Conservation (phyloP, 352 stramenopile species). For the Pythium aphanidermatum region DNA sequence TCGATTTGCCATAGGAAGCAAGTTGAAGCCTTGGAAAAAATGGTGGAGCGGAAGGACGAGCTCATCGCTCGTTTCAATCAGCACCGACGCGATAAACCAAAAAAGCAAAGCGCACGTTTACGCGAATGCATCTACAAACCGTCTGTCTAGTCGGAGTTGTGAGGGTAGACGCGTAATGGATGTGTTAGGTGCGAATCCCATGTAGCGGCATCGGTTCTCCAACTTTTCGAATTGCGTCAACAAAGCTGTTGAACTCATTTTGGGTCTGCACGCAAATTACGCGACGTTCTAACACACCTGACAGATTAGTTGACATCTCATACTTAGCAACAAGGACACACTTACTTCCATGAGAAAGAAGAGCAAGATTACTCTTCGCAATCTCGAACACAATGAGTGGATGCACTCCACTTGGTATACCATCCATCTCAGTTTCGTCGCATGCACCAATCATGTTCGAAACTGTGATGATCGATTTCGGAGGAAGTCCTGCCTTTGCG, state of each 20-base stretch:
- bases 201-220: slow-evolving; percentile 7
- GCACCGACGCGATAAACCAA: slow-evolving; percentile 43
- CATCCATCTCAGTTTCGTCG: slow-evolving; percentile 14
- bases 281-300: not conserved
- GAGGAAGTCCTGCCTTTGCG: slow-evolving; percentile 25
- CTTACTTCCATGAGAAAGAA: slow-evolving; percentile 18
- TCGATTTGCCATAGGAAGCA: slow-evolving; percentile 28
- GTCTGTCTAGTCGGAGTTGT: slow-evolving; percentile 5
- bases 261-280: slow-evolving; percentile 12
- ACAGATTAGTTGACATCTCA: no score
- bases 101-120: slow-evolving; percentile 34
- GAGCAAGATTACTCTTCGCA: slow-evolving; percentile 10
- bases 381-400: slow-evolving; percentile 28
- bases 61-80: slow-evolving; percentile 53
- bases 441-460: slow-evolving; percentile 23
- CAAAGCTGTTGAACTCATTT: slow-evolving; percentile 18
- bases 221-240: slow-evolving; percentile 16
- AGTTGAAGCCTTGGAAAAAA: slow-evolving; percentile 34
- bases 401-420: slow-evolving; percentile 22
- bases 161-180: slow-evolving; percentile 13
- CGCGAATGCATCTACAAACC: slow-evolving; percentile 37
- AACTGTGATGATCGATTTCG: slow-evolving; percentile 19
- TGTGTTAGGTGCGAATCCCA: slow-evolving; percentile 10
- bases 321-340: not conserved
- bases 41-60: slow-evolving; percentile 52